Conservation (phyloP, 768 basidiomycete species). For the Cyathus striatus region DNA sequence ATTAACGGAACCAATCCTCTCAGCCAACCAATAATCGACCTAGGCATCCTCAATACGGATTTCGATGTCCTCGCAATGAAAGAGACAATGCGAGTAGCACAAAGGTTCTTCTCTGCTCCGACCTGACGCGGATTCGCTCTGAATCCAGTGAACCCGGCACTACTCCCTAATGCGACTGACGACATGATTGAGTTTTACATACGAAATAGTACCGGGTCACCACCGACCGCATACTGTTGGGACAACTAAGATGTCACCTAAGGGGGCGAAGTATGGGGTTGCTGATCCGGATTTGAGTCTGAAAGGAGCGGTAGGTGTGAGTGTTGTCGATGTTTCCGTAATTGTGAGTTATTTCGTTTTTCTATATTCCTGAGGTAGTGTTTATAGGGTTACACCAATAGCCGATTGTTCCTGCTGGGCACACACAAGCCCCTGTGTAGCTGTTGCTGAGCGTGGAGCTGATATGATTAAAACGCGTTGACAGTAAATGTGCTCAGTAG, state of each 20-base stretch:
- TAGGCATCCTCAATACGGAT: not conserved
- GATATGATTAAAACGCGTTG: not conserved
- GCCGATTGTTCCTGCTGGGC: not conserved
- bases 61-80: slow-evolving; percentile 3
- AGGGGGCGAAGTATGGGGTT: slow-evolving; percentile 18
- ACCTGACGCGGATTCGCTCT: slow-evolving; percentile 16
- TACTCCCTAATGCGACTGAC: slow-evolving; percentile 19
- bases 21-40: slow-evolving; percentile 1
- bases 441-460: not conserved
- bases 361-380: not conserved
- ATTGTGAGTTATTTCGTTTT: not conserved
- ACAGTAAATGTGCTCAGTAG: too few species aligned
- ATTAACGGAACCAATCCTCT: slow-evolving; percentile 2
- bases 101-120: slow-evolving; percentile 13
- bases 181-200: slow-evolving; percentile 12
- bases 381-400: not conserved
- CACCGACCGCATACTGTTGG: slow-evolving; percentile 21
- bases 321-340: slow-evolving; percentile 2
- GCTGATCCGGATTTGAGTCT: slow-evolving; percentile 24
- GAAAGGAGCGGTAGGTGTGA: slow-evolving; percentile 22
- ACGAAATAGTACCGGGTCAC: slow-evolving; percentile 5
- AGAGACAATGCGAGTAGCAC: not conserved
- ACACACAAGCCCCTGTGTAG: not conserved
- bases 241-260: slow-evolving; percentile 22
- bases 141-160: slow-evolving; percentile 10